A percentile compares a stretch with the other conserved stretches of the same genome.
Conservation (phyloP, 208 protist genomes). For the Leishmania turanica region DNA sequence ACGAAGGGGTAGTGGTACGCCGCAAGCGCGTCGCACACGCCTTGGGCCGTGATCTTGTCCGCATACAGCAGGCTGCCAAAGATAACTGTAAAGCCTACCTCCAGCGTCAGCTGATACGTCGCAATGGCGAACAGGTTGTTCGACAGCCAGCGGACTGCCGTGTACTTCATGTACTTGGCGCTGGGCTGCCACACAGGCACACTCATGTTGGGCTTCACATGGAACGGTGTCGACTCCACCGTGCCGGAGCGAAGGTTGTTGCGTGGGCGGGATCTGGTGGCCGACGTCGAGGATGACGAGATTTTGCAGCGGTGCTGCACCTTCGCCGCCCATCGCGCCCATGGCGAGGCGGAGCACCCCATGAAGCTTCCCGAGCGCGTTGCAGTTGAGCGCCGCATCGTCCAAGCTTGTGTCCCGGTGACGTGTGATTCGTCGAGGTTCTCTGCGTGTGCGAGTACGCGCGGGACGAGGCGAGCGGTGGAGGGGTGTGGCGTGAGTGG, state of each 20-base stretch:
- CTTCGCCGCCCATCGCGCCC: neutral
- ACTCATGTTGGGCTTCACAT: slow-evolving; percentile 28
- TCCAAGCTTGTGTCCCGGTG: no score
- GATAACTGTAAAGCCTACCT: slow-evolving; percentile 45
- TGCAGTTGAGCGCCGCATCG: neutral
- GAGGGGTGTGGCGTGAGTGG: neutral
- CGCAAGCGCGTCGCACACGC: slow-evolving; percentile 35
- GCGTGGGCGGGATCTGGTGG: slow-evolving; percentile 2
- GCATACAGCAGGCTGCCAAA: slow-evolving; percentile 48
- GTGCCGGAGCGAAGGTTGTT: slow-evolving; percentile 24
- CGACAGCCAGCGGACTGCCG: slow-evolving; percentile 48
- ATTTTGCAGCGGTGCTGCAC: slow-evolving; percentile 19
- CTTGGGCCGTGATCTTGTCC: slow-evolving; percentile 29
- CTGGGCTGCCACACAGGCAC: slow-evolving; percentile 42
- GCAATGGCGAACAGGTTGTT: slow-evolving; percentile 62
- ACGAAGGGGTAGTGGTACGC: slow-evolving; percentile 54
- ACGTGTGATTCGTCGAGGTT: neutral
- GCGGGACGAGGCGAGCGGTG: neutral
- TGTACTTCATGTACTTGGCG: slow-evolving; percentile 43
- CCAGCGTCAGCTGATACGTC: slow-evolving; percentile 69
- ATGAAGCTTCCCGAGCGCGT: neutral
- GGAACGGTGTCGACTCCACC: slow-evolving; percentile 21
- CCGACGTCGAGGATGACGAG: slow-evolving; percentile 4
- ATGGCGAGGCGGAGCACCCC: neutral
- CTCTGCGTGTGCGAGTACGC: slow-evolving; percentile 1